phyloP scores from a whole-genome alignment of 192 early-diverging fungal species.

The Gigaspora rosea region DNA sequence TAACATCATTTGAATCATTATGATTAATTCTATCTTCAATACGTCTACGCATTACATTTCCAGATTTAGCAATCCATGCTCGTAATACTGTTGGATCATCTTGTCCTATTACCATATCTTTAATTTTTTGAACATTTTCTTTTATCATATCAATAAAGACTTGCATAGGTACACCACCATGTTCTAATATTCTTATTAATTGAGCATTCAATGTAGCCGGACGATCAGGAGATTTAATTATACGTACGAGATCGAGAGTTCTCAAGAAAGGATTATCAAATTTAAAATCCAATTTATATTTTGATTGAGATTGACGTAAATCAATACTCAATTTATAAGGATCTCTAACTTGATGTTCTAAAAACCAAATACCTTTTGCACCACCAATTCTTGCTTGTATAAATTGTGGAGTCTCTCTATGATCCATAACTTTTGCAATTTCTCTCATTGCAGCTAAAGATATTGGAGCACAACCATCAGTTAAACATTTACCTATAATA shows the following conservation, averaged over 20 bases:
- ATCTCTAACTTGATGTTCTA: constrained; percentile 15
- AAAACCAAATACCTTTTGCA: constrained; percentile 41
- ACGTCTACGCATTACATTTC: constrained; percentile 26
- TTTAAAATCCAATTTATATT: constrained; percentile 34
- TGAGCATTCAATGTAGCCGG: constrained; percentile 38
- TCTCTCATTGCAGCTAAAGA: constrained; percentile 37
- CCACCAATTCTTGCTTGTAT: constrained; percentile 45
- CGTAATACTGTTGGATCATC: constrained; percentile 20
- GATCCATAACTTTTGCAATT: constrained; percentile 24
- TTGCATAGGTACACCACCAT: constrained; percentile 29
- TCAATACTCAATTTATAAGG: constrained; percentile 32
- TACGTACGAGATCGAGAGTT: constrained; percentile 38
- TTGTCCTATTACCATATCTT: constrained; percentile 14
- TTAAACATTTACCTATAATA: constrained; percentile 34
- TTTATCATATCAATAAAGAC: constrained; percentile 37
- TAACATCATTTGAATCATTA: background rate
- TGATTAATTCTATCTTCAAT: constrained; percentile 17
- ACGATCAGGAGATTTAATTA: constrained; percentile 17
- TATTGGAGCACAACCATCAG: constrained; percentile 44
- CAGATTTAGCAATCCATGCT: constrained; percentile 32
- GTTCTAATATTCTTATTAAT: constrained; percentile 35
- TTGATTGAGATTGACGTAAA: constrained; percentile 35
- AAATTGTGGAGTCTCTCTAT: constrained; percentile 34
- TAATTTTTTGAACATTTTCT: constrained; percentile 33
- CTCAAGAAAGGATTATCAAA: constrained; percentile 25